Base-by-base conservation (phyloP, 2,329 filamentous ascomycete genomes). In the Curvularia verruculosa region DNA sequence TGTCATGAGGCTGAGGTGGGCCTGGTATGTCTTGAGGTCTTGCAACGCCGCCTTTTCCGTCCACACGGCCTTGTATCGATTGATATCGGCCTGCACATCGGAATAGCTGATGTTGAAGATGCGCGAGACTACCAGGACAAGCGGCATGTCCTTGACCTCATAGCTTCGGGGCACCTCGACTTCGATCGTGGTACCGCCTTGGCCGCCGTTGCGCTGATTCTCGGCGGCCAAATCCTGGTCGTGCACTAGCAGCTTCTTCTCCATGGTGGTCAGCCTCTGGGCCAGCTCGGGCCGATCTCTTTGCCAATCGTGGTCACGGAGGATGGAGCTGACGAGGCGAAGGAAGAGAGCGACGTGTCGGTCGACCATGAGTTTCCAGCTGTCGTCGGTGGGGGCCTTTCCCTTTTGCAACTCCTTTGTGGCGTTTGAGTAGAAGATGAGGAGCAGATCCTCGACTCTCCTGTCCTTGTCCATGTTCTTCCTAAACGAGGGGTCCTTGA, bases 381-480 rank as follows among this genome's bases (percentile, higher is more conserved):
- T 85, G 74, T 96, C 92, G 75, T 98, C 94, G 45, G 90, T 89
- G 0, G 87, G 83, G 0, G 85, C 78, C 76, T 90, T 90, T 51
- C 89, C 85, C 75, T 91, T 91, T 76, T 90, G 87, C 69, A 96
- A 84, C 60, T 96, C 93, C 75, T 96, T 96, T 44, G 92, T 96
- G 6, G 95, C 93, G 61, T 91, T 90, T 1, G 93, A 96, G 78
- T 96, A 98, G 82, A 99, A 98, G 63, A 98, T 97, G 66, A 99
- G 83, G 49, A 99, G 87, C 49, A 98, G 80, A 62, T 96, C 93
- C 77, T 99, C 95, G 21, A 96, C 89, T 71, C 94, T 89, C 61
- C 94, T 86, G 76, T 97, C 94, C 78, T 96, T 96, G 72, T 97
- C 92, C 81, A 97, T 92, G 57, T 88, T 89, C 79, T 92, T 96